Percentiles rank a stretch among this genome's conserved stretches.
These are phyloP conservation scores for Taiozyma onychis DNA, from an alignment of 1,139 yeast genomes.

Conservation along the genomic window DNA sequence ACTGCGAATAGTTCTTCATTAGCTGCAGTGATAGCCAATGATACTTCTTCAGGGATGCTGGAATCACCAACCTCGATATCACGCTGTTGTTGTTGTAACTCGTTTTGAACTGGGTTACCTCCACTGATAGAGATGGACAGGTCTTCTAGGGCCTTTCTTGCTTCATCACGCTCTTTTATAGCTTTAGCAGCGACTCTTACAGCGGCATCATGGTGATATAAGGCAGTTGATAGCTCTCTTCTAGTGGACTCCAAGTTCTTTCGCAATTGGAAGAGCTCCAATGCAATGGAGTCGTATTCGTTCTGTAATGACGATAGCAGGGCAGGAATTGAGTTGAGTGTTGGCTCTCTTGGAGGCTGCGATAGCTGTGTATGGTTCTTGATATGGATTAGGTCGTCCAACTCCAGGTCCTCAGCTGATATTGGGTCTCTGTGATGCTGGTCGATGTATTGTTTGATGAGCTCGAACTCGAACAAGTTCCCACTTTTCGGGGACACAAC, in stretches of 20 bases:
- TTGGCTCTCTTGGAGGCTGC: slow-evolving; percentile 44
- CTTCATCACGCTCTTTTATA: slow-evolving; percentile 66
- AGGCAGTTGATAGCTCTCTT: slow-evolving; percentile 68
- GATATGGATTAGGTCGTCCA: slow-evolving; percentile 55
- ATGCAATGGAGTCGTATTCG: slow-evolving; percentile 86
- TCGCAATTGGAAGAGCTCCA: slow-evolving; percentile 73
- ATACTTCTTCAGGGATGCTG: slow-evolving; percentile 19
- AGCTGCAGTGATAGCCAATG: slow-evolving; percentile 29
- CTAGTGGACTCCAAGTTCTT: slow-evolving; percentile 64
- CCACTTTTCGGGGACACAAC: slow-evolving; percentile 76
- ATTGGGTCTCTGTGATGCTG: slow-evolving; percentile 76
- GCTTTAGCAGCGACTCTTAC: slow-evolving; percentile 77
- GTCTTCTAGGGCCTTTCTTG: slow-evolving; percentile 22
- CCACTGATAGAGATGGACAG: slow-evolving; percentile 20
- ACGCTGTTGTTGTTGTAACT: not conserved
- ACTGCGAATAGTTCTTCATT: slow-evolving; percentile 35
- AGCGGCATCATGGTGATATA: slow-evolving; percentile 89
- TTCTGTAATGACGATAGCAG: slow-evolving; percentile 70
- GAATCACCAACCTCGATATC: slow-evolving; percentile 6
- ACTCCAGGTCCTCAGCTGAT: slow-evolving; percentile 50
- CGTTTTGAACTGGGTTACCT: slow-evolving; percentile 9
- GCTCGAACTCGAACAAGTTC: slow-evolving; percentile 59
- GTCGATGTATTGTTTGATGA: slow-evolving; percentile 56
- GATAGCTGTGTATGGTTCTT: slow-evolving; percentile 25
- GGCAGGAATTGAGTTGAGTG: slow-evolving; percentile 69